phyloP scores from a whole-genome alignment of 306 rosid species.

The Gynostemma pentaphyllum region DNA sequence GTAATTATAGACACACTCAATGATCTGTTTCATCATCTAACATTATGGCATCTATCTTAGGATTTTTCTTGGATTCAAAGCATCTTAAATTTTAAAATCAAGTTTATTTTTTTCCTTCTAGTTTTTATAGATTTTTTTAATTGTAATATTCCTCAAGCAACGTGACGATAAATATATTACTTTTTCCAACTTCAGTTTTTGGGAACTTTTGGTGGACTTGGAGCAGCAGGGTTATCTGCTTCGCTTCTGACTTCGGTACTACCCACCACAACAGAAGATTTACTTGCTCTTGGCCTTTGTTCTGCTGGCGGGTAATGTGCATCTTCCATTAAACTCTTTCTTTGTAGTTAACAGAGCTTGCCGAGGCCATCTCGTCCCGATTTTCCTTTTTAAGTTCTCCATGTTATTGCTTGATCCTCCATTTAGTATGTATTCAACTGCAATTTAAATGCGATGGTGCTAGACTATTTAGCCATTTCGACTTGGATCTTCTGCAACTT shows the following conservation, averaged over 20 bases:
- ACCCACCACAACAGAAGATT: slow-evolving; percentile 80
- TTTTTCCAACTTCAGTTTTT: slow-evolving; percentile 37
- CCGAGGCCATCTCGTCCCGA: neutral
- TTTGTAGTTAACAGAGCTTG: no score
- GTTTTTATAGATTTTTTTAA: no score
- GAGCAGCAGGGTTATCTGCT: slow-evolving; percentile 93
- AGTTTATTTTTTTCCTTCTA: no score
- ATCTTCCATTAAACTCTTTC: slow-evolving; percentile 8
- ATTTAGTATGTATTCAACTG: neutral
- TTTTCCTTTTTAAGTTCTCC: neutral
- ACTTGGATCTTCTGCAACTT: neutral
- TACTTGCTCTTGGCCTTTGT: slow-evolving; percentile 95
- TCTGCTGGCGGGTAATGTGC: slow-evolving; percentile 87
- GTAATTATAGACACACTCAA: neutral
- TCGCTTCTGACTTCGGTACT: slow-evolving; percentile 84
- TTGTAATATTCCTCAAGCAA: neutral
- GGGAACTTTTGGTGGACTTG: slow-evolving; percentile 79
- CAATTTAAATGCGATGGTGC: neutral
- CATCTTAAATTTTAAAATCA: no score
- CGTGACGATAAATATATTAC: neutral
- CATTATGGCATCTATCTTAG: neutral
- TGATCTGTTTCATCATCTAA: neutral
- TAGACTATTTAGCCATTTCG: neutral
- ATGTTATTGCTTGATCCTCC: neutral
- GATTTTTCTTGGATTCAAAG: no score